Evolutionary conservation across 129 eudicot genomes (phyloP).

Genomic region (Glebionis coronaria): DNA sequence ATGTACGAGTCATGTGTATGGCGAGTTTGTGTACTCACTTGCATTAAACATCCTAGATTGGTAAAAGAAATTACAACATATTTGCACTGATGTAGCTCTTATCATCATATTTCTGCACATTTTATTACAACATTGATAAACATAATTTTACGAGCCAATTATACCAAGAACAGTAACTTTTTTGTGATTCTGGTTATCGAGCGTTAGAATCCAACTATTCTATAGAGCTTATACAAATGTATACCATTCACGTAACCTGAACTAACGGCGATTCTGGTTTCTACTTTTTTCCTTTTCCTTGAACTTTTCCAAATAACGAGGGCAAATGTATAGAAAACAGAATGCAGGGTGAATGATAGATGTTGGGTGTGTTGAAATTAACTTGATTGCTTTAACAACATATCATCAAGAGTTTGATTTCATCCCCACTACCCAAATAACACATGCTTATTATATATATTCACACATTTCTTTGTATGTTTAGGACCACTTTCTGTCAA

Average conservation of each 20-base stretch:
- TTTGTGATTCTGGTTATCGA: too few relatives aligned
- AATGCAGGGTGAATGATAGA: conserved; percentile 10
- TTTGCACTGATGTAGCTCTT: too few relatives aligned
- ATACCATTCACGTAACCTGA: too few relatives aligned
- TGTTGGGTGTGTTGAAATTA: conserved; percentile 24
- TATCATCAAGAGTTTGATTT: conserved; percentile 17
- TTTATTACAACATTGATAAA: too few relatives aligned
- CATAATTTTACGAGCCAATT: neutral
- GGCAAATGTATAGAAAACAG: neutral
- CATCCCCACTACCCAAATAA: conserved; percentile 19
- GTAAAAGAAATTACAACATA: too few relatives aligned
- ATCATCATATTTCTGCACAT: too few relatives aligned
- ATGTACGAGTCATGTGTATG: too few relatives aligned
- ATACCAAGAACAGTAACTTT: neutral
- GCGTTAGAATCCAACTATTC: too few relatives aligned
- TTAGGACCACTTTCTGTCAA: conserved; percentile 12
- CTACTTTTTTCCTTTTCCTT: neutral
- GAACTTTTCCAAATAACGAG: conserved; percentile 4
- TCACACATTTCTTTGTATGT: neutral
- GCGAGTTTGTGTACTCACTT: too few relatives aligned
- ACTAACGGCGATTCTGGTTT: neutral
- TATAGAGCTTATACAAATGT: too few relatives aligned
- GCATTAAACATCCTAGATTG: too few relatives aligned
- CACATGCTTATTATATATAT: conserved; percentile 1
- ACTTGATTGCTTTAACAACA: conserved; percentile 17